Evolutionary conservation across 1,284 basidiomycete species (phyloP), one percentile per base, ranked within the genome.

Genomic region (Phylloporus sp.): DNA sequence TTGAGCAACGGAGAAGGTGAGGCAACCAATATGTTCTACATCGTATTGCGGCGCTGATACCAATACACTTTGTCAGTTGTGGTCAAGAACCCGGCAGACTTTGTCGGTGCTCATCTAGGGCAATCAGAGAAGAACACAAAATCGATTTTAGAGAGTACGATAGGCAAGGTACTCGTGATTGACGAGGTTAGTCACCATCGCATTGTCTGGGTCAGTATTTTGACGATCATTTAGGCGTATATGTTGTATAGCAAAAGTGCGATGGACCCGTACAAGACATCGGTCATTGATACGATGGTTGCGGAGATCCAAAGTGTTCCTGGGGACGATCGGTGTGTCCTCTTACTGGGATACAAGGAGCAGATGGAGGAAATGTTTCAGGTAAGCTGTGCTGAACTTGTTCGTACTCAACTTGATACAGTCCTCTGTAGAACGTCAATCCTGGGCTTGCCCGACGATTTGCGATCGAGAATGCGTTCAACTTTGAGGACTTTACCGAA

Each of bases 291-390:
- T 70, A 91, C 91, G 1, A 86, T 91, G 62, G 90, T 91, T 0
- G 90, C 91, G 0, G 90, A 91, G 74, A 85, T 91, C 12, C 91
- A 91, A 72, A 89, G 84, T 64, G 83, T 83, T 2, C 88, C 88
- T 0, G 89, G 90, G 0, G 90, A 91, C 67, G 91, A 91, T 72
- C 84, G 90, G 4, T 91, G 89, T 66, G 88, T 91, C 1, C 80
- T 91, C 29, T 72, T 92, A 45, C 76, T 91, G 1, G 90, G 91
- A 12, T 91, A 92, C 74, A 86, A 87, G 67, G 80, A 85, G 0
- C 82, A 91, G 70, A 91, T 92, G 83, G 77, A 81, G 41, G 86
- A 90, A 32, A 92, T 91, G 91, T 91, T 92, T 73, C 88, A 90
- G 80, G 90, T 90, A 72, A 20, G 53, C 4, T 15, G 8, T 27